A percentile compares a stretch with the other conserved stretches of the same genome.
Evolutionary conservation across 306 rosid species (phyloP).

Genomic region (Cucumis sativus): DNA sequence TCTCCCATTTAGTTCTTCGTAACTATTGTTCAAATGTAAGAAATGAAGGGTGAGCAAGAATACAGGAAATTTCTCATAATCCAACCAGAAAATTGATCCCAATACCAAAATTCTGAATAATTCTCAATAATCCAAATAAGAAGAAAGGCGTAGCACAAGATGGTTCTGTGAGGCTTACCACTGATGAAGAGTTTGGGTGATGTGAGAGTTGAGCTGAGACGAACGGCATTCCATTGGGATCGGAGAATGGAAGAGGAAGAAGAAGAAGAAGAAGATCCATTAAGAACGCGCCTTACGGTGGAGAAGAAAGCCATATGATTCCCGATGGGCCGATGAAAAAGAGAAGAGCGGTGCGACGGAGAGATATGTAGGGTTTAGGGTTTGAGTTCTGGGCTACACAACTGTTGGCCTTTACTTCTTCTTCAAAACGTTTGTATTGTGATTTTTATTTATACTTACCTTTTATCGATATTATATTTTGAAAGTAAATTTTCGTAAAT

Average conservation of each 20-base stretch:
- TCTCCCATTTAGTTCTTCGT: not conserved
- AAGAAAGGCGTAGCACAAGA: not conserved
- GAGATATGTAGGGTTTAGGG: not conserved
- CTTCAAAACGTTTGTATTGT: not conserved
- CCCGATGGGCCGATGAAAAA: not conserved
- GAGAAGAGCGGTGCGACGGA: not conserved
- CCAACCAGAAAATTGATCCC: not conserved
- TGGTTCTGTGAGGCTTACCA: slow-evolving; percentile 21
- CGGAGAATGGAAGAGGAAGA: slow-evolving; percentile 19
- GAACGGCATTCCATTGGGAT: slow-evolving; percentile 23
- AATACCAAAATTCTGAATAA: not conserved
- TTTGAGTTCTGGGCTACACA: not conserved
- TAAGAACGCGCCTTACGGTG: slow-evolving; percentile 30
- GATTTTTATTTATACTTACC: too few species aligned
- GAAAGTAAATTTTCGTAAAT: too few species aligned
- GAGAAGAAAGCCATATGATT: slow-evolving; percentile 42
- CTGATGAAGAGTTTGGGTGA: slow-evolving; percentile 68
- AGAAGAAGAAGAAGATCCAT: slow-evolving; percentile 21
- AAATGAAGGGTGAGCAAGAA: not conserved
- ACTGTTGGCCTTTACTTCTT: not conserved
- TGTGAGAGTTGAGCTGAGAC: slow-evolving; percentile 67
- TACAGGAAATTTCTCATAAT: not conserved
- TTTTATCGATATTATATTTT: too few species aligned
- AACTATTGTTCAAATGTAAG: not conserved
- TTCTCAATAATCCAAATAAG: not conserved